phyloP scores from a whole-genome alignment of 75 land plant genomes.

The Picea glauca region DNA sequence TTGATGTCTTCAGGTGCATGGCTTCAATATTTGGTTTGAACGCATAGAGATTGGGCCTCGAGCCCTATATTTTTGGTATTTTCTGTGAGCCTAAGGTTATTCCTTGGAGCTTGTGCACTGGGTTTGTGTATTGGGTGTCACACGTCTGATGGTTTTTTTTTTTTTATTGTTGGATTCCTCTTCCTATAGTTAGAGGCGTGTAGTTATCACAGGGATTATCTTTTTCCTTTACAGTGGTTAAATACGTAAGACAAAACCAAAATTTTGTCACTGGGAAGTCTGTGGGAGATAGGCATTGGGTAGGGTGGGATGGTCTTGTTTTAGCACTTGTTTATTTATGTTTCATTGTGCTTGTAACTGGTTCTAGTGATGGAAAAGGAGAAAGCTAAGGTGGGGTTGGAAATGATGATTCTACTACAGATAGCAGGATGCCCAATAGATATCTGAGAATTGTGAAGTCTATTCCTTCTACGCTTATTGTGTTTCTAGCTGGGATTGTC shows the following conservation, averaged over 20 bases:
- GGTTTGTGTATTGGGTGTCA: slow-evolving; percentile 63
- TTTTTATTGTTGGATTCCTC: slow-evolving; percentile 54
- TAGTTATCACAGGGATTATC: slow-evolving; percentile 84
- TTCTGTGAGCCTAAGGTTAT: no score
- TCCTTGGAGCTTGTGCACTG: no score
- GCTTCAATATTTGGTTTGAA: no score
- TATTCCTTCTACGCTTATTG: slow-evolving; percentile 73
- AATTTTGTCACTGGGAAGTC: slow-evolving; percentile 58
- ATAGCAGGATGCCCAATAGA: background rate
- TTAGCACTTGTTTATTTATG: slow-evolving; percentile 47
- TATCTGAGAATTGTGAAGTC: background rate
- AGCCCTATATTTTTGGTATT: no score
- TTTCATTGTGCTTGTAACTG: slow-evolving; percentile 50
- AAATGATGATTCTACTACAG: background rate
- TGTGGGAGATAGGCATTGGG: slow-evolving; percentile 51
- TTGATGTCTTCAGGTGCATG: no score
- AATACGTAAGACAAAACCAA: slow-evolving; percentile 58
- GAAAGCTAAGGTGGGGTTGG: slow-evolving; percentile 9
- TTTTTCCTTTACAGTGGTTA: slow-evolving; percentile 72
- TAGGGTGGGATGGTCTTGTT: slow-evolving; percentile 72
- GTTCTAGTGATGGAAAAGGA: slow-evolving; percentile 27
- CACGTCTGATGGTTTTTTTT: slow-evolving; percentile 60
- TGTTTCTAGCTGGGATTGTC: slow-evolving; percentile 63
- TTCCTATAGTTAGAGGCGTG: slow-evolving; percentile 78
- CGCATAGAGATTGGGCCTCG: no score